Evolutionary conservation across 2,329 filamentous ascomycete species (phyloP).

Genomic region (Fusarium gaditjirri): DNA sequence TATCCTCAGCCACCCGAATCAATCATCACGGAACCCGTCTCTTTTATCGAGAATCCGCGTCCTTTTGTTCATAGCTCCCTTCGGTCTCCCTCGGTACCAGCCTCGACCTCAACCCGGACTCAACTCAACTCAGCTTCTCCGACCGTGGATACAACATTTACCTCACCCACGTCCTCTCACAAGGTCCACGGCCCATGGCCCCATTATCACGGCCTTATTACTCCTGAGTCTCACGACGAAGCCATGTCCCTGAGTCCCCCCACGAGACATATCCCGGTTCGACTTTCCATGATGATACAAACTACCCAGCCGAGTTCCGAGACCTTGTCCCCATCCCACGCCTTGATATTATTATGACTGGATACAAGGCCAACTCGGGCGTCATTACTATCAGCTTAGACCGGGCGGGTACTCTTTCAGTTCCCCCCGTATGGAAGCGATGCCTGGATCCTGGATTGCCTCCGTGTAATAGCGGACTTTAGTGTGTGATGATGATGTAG

Average conservation of each 20-base stretch:
- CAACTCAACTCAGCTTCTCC: background rate
- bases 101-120: background rate
- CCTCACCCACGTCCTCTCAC: conserved; percentile 19
- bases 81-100: background rate
- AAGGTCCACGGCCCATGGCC: conserved; percentile 21
- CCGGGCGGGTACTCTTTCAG: background rate
- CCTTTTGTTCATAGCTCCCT: conserved; percentile 9
- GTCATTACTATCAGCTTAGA: conserved; percentile 21
- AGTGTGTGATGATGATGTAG: conserved; percentile 26
- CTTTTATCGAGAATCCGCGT: background rate
- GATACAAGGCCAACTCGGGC: background rate
- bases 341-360: conserved; percentile 1
- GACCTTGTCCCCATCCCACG: conserved; percentile 21
- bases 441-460: conserved; percentile 6
- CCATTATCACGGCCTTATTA: conserved; percentile 29
- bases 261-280: conserved; percentile 26
- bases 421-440: background rate
- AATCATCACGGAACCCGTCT: background rate
- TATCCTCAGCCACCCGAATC: background rate
- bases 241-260: conserved; percentile 14
- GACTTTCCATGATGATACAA: conserved; percentile 2
- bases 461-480: conserved; percentile 17
- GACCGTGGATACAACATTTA: conserved; percentile 21
- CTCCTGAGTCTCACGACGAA: conserved; percentile 23
- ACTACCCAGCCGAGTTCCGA: conserved; percentile 19